phyloP scores from a whole-genome alignment of 1,284 basidiomycete species.

The Tylopilus microsporus region DNA sequence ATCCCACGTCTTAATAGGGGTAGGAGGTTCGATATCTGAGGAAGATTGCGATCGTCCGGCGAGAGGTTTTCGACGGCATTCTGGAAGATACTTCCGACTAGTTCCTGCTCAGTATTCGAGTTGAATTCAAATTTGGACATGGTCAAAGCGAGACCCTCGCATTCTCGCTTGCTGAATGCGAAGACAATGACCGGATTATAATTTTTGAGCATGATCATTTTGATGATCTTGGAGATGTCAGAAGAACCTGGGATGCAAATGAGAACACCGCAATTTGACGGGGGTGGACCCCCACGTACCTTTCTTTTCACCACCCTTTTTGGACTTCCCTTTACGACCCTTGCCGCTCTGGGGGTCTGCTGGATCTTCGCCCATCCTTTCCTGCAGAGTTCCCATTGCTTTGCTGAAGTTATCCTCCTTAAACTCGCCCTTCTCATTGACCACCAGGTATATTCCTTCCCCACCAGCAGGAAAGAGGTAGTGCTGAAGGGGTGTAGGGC shows the following conservation, averaged over 20 bases:
- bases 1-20: slow-evolving; percentile 94
- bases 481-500: slow-evolving; percentile 96
- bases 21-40: slow-evolving; percentile 91
- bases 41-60: slow-evolving; percentile 83
- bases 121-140: slow-evolving; percentile 98
- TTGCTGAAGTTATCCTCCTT: slow-evolving; percentile 97
- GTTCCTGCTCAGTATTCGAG: slow-evolving; percentile 86
- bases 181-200: slow-evolving; percentile 99
- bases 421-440: slow-evolving; percentile 97
- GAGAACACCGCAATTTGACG: not conserved
- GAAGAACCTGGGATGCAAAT: slow-evolving; percentile 57
- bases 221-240: slow-evolving; percentile 97
- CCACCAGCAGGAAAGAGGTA: slow-evolving; percentile 97
- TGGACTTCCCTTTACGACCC: slow-evolving; percentile 85
- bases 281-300: slow-evolving; percentile 40
- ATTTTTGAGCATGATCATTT: slow-evolving; percentile 98
- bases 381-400: slow-evolving; percentile 92
- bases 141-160: slow-evolving; percentile 86
- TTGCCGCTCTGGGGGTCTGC: slow-evolving; percentile 77
- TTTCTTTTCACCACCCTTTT: slow-evolving; percentile 88
- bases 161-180: slow-evolving; percentile 97
- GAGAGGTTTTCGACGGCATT: slow-evolving; percentile 91
- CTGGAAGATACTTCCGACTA: slow-evolving; percentile 86
- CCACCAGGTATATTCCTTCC: slow-evolving; percentile 95
- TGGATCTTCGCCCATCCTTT: slow-evolving; percentile 88